These are phyloP conservation scores for Thraustochytrium striatum DNA, from an alignment of 352 stramenopile genomes.

Conservation along the genomic window DNA sequence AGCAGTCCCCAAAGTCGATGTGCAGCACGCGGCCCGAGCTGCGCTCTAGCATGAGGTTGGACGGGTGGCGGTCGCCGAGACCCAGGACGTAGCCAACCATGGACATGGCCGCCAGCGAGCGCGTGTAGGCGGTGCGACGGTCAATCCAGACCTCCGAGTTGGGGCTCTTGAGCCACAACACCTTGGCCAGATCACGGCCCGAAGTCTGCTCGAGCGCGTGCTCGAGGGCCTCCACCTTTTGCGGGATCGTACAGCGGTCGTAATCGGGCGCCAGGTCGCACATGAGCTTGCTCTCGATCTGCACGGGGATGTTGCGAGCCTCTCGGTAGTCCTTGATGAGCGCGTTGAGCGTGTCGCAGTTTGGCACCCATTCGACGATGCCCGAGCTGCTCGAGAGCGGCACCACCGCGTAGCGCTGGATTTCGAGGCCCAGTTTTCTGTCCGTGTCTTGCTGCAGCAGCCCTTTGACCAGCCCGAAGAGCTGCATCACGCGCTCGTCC, in stretches of 20 bases:
- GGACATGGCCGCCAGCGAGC: conserved; percentile 95
- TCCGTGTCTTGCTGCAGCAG: conserved; percentile 80
- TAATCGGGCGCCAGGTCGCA: conserved; percentile 88
- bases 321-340: conserved; percentile 92
- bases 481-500: conserved; percentile 98
- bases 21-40: conserved; percentile 91
- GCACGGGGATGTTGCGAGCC: conserved; percentile 73
- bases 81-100: conserved; percentile 99
- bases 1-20: conserved; percentile 95
- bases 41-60: conserved; percentile 98
- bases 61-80: conserved; percentile 96
- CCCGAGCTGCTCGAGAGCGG: conserved; percentile 92
- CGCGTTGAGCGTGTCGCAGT: conserved; percentile 96
- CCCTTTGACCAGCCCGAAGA: conserved; percentile 96
- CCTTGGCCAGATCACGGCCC: conserved; percentile 89
- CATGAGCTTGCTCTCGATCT: conserved; percentile 94
- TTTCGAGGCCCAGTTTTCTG: conserved; percentile 56
- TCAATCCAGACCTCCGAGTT: conserved; percentile 98
- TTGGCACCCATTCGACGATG: conserved; percentile 95
- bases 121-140: conserved; percentile 92
- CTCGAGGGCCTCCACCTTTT: conserved; percentile 98
- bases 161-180: conserved; percentile 96
- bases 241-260: conserved; percentile 88
- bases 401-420: conserved; percentile 95
- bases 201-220: conserved; percentile 61